These are phyloP conservation scores for Trichoderma sp. DNA, from an alignment of 2,329 filamentous ascomycete genomes.

Conservation along the genomic window DNA sequence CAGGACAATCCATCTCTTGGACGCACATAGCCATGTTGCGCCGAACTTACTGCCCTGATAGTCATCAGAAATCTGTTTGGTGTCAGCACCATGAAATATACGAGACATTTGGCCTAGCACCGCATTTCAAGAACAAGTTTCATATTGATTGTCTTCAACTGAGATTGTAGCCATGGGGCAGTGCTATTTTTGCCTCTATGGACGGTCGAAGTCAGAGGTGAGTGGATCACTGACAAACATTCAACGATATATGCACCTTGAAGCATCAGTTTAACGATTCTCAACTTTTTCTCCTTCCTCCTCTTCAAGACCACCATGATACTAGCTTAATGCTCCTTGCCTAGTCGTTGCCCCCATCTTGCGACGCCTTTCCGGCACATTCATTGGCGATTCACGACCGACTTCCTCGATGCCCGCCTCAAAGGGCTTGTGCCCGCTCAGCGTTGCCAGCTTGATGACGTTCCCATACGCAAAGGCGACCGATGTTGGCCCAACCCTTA, in stretches of 20 bases:
- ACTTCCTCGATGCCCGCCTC: constrained; percentile 39
- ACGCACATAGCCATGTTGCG: not conserved
- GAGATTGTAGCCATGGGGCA: not conserved
- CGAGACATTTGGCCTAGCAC: not conserved
- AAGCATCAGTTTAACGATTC: not conserved
- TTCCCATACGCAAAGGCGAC: constrained; percentile 71
- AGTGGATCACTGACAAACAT: not conserved
- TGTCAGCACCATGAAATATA: not conserved
- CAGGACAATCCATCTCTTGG: not conserved
- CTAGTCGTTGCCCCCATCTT: constrained; percentile 29
- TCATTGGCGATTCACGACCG: constrained; percentile 31
- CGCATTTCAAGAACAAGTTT: not conserved
- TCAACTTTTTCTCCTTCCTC: not conserved
- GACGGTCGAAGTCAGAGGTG: not conserved
- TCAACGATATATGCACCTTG: not conserved
- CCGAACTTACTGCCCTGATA: not conserved
- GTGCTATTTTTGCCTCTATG: not conserved
- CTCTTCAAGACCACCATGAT: not conserved
- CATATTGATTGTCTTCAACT: not conserved
- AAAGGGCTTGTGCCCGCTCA: constrained; percentile 61
- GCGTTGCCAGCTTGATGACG: constrained; percentile 65
- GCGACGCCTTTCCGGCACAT: constrained; percentile 40
- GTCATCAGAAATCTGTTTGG: not conserved
- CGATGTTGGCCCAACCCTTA: constrained; percentile 59
- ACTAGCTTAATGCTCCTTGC: constrained; percentile 26